Percentiles rank a stretch among this genome's conserved stretches.
Conservation (phyloP, 2,329 filamentous ascomycete species). For the Colletotrichum destructivum region DNA sequence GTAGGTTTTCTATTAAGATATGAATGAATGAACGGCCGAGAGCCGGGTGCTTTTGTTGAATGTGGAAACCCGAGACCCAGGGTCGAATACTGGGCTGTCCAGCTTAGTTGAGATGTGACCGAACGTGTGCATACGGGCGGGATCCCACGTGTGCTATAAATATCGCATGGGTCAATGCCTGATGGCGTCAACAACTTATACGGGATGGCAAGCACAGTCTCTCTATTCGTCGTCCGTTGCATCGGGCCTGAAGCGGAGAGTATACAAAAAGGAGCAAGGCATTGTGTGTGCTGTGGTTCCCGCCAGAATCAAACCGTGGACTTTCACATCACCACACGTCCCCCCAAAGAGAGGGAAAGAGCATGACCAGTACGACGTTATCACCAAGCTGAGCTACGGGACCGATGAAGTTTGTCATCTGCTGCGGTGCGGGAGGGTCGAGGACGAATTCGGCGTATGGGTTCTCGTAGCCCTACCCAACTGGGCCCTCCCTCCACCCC, state of each 20-base stretch:
- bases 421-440: neutral
- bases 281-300: neutral
- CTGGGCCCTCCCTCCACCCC: neutral
- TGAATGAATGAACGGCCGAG: neutral
- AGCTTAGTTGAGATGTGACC: neutral
- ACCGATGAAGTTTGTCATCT: neutral
- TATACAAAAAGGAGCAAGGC: neutral
- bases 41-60: neutral
- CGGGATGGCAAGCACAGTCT: neutral
- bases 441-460: neutral
- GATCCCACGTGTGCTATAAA: too few species aligned
- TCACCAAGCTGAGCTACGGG: slow-evolving; percentile 9
- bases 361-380: slow-evolving; percentile 1
- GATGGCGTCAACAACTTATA: neutral
- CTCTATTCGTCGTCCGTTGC: neutral
- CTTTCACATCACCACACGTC: slow-evolving; percentile 11
- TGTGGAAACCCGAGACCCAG: neutral
- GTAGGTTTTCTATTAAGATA: too few species aligned
- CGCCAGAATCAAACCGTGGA: slow-evolving; percentile 11
- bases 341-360: neutral
- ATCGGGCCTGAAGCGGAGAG: neutral
- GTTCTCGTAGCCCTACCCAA: slow-evolving; percentile 19
- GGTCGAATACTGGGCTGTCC: too few species aligned
- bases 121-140: neutral
- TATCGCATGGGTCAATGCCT: too few species aligned